These are phyloP conservation scores for Botrytis cinerea DNA, from an alignment of 2,329 filamentous ascomycete species.

Conservation along the genomic window DNA sequence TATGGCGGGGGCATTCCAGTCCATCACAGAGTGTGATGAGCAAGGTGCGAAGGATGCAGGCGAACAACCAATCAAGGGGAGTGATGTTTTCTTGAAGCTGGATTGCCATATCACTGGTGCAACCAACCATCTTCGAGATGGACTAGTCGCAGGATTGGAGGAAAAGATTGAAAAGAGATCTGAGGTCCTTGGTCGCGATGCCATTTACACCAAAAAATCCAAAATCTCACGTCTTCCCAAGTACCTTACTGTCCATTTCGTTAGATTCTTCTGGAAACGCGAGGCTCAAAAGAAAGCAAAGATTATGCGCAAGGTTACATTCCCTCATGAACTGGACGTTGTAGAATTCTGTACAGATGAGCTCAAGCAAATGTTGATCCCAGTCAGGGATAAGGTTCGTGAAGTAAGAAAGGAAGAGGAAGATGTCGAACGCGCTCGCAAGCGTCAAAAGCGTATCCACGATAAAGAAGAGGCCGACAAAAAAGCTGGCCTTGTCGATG, in stretches of 20 bases:
- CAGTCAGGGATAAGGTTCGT: slow-evolving; percentile 93
- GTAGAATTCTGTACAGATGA: slow-evolving; percentile 96
- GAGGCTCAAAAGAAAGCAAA: slow-evolving; percentile 98
- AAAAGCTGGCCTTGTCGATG: slow-evolving; percentile 51
- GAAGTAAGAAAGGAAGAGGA: slow-evolving; percentile 94
- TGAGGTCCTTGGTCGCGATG: slow-evolving; percentile 72
- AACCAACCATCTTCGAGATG: slow-evolving; percentile 89
- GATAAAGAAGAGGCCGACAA: slow-evolving; percentile 53
- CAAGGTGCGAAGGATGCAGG: slow-evolving; percentile 71
- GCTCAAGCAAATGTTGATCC: slow-evolving; percentile 77
- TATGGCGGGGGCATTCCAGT: slow-evolving; percentile 79
- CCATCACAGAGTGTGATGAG: slow-evolving; percentile 81
- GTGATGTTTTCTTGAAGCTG: slow-evolving; percentile 84
- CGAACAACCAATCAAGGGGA: slow-evolving; percentile 66
- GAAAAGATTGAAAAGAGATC: slow-evolving; percentile 93
- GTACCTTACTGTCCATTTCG: slow-evolving; percentile 95
- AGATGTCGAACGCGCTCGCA: slow-evolving; percentile 86
- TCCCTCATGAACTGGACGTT: slow-evolving; percentile 88
- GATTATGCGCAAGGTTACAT: slow-evolving; percentile 98
- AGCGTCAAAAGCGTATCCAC: slow-evolving; percentile 76
- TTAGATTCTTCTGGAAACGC: slow-evolving; percentile 97
- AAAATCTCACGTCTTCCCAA: slow-evolving; percentile 87
- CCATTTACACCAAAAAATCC: slow-evolving; percentile 87
- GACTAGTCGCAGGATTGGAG: slow-evolving; percentile 76
- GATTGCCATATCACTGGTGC: slow-evolving; percentile 90